A percentile compares a stretch with the other conserved stretches of the same genome.
Evolutionary conservation across 1,139 yeast species (phyloP).

Genomic region (Taphrina flavorubra): DNA sequence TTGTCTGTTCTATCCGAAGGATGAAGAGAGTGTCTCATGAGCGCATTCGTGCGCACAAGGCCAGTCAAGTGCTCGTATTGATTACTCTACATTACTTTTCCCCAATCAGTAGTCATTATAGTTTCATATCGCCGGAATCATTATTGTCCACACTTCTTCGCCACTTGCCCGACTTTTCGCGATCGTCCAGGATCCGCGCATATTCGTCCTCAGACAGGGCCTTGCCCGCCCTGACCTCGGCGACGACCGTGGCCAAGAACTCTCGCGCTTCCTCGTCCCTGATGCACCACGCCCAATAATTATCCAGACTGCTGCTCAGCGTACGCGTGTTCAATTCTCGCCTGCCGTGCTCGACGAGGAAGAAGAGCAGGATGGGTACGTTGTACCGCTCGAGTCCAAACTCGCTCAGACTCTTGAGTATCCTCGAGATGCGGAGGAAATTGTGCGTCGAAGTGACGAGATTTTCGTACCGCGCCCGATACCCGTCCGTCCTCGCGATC

Average conservation of each 20-base stretch:
- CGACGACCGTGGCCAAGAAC: not conserved
- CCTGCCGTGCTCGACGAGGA: constrained; percentile 18
- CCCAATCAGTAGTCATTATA: not conserved
- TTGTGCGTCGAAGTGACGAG: constrained; percentile 8
- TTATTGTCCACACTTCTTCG: not conserved
- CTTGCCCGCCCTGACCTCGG: not conserved
- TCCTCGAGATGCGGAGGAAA: constrained; percentile 26
- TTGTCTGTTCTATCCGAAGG: not conserved
- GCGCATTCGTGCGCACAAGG: too few relatives aligned
- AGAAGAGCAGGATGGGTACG: constrained; percentile 19
- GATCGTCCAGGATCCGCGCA: not conserved
- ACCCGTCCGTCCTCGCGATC: constrained; percentile 16
- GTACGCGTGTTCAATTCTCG: constrained; percentile 1
- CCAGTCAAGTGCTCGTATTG: not conserved
- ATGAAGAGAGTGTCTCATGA: too few relatives aligned
- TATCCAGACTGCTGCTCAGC: constrained; percentile 18
- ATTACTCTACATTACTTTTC: not conserved
- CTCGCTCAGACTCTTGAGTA: constrained; percentile 27
- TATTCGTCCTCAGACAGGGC: not conserved
- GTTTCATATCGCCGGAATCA: not conserved
- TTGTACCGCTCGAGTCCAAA: constrained; percentile 11
- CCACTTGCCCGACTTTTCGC: constrained; percentile 6
- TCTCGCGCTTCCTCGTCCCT: not conserved
- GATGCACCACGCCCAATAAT: constrained; percentile 26
- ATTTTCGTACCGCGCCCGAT: constrained; percentile 14